Evolutionary conservation across 352 stramenopile genomes (phyloP), one percentile per base, ranked within the genome.

Genomic region (Phytophthora vignae): DNA sequence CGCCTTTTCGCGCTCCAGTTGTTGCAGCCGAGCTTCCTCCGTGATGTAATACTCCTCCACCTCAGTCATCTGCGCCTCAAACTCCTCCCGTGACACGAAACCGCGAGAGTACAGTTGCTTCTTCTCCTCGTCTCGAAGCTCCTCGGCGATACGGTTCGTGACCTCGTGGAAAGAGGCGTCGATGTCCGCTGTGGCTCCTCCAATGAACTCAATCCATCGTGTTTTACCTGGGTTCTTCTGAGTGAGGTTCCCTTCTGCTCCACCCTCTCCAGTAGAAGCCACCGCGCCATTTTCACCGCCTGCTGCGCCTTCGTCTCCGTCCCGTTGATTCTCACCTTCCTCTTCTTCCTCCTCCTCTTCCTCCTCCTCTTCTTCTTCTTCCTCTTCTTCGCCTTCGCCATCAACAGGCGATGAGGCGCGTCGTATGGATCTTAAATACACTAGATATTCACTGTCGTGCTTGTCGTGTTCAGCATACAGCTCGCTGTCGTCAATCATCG

Each of bases 401-500:
- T 60, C 42, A 40, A 64, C 66, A 17, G 66, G 42, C n/a, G 65
- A 62, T 22, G 44, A 46, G 5, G 64, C 72, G 4, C 79, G 68
- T 3, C 77, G 80, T 27, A 94, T 66, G 0, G 74, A 73, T 29
- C 77, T 82, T 53, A 77, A 85, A 78, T 79, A 93, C 77, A 11
- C 61, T 60, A 52, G 87, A 73, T 79, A 93, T 76, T 36, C 65
- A 64, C 9, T 85, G 31, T 46, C 59, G 48, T 87, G 56, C 21
- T 90, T 79, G 9, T 69, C 80, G 11, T 84, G 69, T 22, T 80
- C 75, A 57, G 89, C 75, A 4, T 87, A 88, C 17, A 95, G 69
- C 40, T 93, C 86, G 8, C 74, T 91, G 56, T 95, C 88, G 44
- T 95, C 86, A 60, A 95, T 93, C 72, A 94, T 83, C 8, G 77